These are phyloP conservation scores for Ophiostoma montium DNA, from an alignment of 2,329 filamentous ascomycete genomes.

Conservation along the genomic window DNA sequence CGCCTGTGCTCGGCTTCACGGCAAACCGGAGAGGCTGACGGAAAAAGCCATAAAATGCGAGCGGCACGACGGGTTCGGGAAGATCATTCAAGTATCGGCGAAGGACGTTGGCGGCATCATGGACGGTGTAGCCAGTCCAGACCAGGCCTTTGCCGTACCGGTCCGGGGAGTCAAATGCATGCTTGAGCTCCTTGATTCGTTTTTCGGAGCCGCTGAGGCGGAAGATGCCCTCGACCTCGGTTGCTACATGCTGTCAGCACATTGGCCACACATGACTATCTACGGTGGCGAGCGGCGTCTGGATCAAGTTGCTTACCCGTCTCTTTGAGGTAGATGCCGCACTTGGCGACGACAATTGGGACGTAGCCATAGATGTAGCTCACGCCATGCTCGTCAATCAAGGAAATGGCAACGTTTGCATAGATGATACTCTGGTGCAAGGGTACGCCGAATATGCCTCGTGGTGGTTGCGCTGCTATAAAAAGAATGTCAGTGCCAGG, in stretches of 20 bases:
- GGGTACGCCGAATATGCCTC: constrained; percentile 88
- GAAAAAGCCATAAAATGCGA: constrained; percentile 86
- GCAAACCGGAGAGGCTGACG: constrained; percentile 62
- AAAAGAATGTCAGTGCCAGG: neutral
- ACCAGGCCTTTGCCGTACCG: constrained; percentile 92
- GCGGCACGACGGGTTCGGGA: constrained; percentile 88
- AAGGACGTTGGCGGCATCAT: constrained; percentile 94
- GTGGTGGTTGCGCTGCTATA: constrained; percentile 32
- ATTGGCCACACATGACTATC: too few species aligned
- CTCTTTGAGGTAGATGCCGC: constrained; percentile 92
- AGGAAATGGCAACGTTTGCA: constrained; percentile 93
- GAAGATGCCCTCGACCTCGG: constrained; percentile 91
- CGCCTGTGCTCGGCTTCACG: constrained; percentile 59
- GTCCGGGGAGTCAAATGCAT: constrained; percentile 83
- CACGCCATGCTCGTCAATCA: constrained; percentile 81
- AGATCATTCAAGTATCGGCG: constrained; percentile 91
- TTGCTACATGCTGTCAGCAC: constrained; percentile 44
- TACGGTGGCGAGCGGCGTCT: too few species aligned
- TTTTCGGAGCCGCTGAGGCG: constrained; percentile 92
- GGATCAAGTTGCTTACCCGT: constrained; percentile 53
- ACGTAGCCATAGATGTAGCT: constrained; percentile 99
- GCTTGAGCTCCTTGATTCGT: constrained; percentile 91
- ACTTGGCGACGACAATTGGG: constrained; percentile 95
- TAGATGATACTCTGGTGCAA: constrained; percentile 91
- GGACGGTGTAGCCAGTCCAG: constrained; percentile 95